phyloP scores from a whole-genome alignment of 1,139 yeast species.

The Starmera stellimalicola region DNA sequence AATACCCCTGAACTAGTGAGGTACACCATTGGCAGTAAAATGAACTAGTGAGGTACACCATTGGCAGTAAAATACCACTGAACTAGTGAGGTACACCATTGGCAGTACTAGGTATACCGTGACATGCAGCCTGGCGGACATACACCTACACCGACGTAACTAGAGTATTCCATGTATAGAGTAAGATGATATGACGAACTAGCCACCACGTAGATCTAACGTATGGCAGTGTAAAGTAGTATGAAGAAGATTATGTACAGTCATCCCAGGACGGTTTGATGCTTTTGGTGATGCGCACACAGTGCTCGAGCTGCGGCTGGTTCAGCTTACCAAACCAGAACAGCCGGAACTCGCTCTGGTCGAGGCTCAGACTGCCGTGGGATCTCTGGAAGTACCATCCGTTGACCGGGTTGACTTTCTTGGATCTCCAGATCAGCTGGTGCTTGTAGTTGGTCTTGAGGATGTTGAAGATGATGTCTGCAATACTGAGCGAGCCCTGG shows the following conservation, averaged over 20 bases:
- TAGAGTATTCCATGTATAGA: too few relatives aligned
- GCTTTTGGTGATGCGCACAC: slow-evolving; percentile 13
- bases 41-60: too few relatives aligned
- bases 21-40: too few relatives aligned
- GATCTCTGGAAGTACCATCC: slow-evolving; percentile 97
- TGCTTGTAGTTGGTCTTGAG: slow-evolving; percentile 59
- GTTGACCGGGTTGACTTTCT: slow-evolving; percentile 80
- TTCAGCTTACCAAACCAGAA: slow-evolving; percentile 15
- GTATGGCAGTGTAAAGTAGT: too few relatives aligned
- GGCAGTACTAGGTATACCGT: too few relatives aligned
- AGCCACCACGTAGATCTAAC: too few relatives aligned
- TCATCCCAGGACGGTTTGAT: slow-evolving; percentile 18
- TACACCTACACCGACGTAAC: too few relatives aligned
- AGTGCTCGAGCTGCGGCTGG: slow-evolving; percentile 9
- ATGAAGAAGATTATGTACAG: neutral
- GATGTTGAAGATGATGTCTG: slow-evolving; percentile 83
- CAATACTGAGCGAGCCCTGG: slow-evolving; percentile 90
- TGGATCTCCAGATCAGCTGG: slow-evolving; percentile 84
- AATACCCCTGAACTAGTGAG: too few relatives aligned
- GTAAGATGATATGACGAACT: too few relatives aligned
- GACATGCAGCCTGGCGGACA: too few relatives aligned
- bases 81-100: too few relatives aligned
- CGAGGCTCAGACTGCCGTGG: slow-evolving; percentile 46
- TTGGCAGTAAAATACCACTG: too few relatives aligned
- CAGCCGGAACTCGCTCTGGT: slow-evolving; percentile 18